Evolutionary conservation across 2,329 filamentous ascomycete species (phyloP), one percentile per base, ranked within the genome.

Genomic region (Microdochium nivale): DNA sequence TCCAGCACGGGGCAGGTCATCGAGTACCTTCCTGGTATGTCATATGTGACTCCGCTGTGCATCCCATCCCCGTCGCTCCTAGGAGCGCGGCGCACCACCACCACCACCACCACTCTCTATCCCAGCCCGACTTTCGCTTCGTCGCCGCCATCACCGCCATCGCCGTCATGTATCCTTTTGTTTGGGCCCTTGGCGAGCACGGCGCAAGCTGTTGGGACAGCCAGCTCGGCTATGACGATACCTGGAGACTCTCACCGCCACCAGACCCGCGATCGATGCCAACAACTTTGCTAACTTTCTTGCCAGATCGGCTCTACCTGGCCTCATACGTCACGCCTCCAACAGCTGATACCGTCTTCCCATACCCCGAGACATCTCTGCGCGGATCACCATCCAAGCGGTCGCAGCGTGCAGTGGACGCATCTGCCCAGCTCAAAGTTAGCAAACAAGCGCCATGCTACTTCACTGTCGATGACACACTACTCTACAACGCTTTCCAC

Each of bases 401-500:
- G 60, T 87, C 84, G 23, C 80, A 86, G 55, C 78, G 84, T 68
- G 78, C 80, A 25, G 81, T 80, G 53, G 76, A 81, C 30, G 80
- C 78, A 47, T 76, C 81, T 10, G 69, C 67, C 0, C 52, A 60
- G 14, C 65, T 71, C 25, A 68, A 71, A 53, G 69, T 76, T n/a
- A 71, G 77, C 50, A 81, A 59, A 54, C 53, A 79, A 58, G 73
- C 84, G 51, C 94, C 94, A 1, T 91, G 88, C 66, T 99, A 97
- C 74, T 99, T 99, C 71, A 92, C 90, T 49, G 85, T 97, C 59
- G 94, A 99, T 66, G 89, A 95, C 65, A 86, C 78, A 40, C 83
- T 99, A 46, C 79, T 96, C 47, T 99, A 99, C 78, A 99, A 99
- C 69, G 91, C 92, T 30, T 99, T 99, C 71, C 91, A 97, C 72